A percentile compares a stretch with the other conserved stretches of the same genome.
Conservation (phyloP, 495 filamentous ascomycete genomes). For the Cetradonia linearis region DNA sequence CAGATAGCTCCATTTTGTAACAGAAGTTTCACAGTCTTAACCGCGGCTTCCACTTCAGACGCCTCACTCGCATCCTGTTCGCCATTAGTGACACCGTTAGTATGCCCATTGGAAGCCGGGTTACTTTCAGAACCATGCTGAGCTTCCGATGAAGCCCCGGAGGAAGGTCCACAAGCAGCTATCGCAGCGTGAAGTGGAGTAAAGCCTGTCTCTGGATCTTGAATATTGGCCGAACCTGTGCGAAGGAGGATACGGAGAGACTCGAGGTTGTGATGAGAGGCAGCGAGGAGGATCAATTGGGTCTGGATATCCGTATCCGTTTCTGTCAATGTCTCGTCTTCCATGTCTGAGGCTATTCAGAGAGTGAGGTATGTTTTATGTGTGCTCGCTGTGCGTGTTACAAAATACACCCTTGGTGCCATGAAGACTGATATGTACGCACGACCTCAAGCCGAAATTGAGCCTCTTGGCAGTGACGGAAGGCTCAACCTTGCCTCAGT, state of each 20-base stretch:
- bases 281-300: conserved; percentile 61
- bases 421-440: neutral
- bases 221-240: conserved; percentile 57
- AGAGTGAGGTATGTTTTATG: neutral
- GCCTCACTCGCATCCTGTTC: conserved; percentile 22
- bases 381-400: neutral
- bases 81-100: conserved; percentile 24
- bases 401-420: neutral
- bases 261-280: conserved; percentile 70
- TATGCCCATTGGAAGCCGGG: conserved; percentile 17
- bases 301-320: conserved; percentile 21
- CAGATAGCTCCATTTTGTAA: conserved; percentile 86
- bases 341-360: neutral
- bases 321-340: neutral
- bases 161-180: conserved; percentile 58
- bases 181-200: conserved; percentile 87
- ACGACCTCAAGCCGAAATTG: neutral
- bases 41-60: conserved; percentile 44
- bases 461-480: no score
- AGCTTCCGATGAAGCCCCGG: conserved; percentile 32
- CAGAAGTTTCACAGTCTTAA: conserved; percentile 60
- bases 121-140: conserved; percentile 13
- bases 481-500: no score
- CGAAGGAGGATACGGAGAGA: conserved; percentile 66
- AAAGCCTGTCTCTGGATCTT: conserved; percentile 75